Base-by-base conservation (phyloP, 2,329 filamentous ascomycete genomes). In the Penicillium sp. region DNA sequence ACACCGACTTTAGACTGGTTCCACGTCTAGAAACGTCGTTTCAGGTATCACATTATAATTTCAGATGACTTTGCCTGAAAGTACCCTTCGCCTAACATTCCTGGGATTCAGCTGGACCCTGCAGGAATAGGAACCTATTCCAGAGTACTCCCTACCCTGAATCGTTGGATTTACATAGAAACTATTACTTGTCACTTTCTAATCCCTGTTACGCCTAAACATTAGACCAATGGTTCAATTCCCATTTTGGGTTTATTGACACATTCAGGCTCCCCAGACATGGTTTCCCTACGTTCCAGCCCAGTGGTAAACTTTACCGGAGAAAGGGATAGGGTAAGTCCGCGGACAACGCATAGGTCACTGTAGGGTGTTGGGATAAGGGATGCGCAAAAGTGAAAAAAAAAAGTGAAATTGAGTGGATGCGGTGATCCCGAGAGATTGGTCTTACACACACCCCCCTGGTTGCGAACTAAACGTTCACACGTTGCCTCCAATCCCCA, bases 271-370 rank as follows among this genome's bases (percentile, higher is more conserved):
- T 35, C 16, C n/a, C 25, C 12, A 25, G 40, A 26, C 17, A 51
- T 45, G 50, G 45, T 28, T 41, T 25, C 52, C 52, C 9, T 30
- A 36, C 25, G 36, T 55, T 57, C 60, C 60, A 57, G 56, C 43
- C 53, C 46, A 55, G 45, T 57, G 60, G 56, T 62, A 61, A 61
- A 53, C 48, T 56, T 47, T 30, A 43, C 22, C 38, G 35, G 40
- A 43, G 42, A 30, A 37, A 35, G 30, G 47, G 42, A 45, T 50
- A 38, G 33, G 46, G 37, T 40, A 19, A 36, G 47, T 48, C 58
- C 56, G 51, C 19, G 49, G 31, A 5, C 12, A 35, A 44, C 19
- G 37, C 35, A 36, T 36, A 36, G 48, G 14, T 30, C 12, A 33
- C n/a, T 14, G 22, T 33, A 42, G 48, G 7, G 16, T 36, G 30